Conservation (phyloP, 2,329 filamentous ascomycete species). For the Phialophora expanda region DNA sequence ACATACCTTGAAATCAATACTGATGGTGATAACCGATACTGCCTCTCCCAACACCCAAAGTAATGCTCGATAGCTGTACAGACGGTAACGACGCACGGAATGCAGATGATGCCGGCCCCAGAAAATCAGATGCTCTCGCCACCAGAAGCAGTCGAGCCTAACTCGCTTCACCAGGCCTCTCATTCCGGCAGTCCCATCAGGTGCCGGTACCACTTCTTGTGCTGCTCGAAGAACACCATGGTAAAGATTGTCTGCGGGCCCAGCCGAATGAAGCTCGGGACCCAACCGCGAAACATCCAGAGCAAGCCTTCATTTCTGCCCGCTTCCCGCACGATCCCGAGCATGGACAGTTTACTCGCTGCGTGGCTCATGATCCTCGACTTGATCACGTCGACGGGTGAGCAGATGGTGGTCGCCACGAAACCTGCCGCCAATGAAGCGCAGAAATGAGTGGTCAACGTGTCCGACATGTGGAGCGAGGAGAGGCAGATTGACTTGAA, state of each 20-base stretch:
- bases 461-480: constrained; percentile 59
- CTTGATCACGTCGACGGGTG: constrained; percentile 70
- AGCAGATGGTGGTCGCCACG: constrained; percentile 70
- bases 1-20: background rate
- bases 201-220: constrained; percentile 66
- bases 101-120: background rate
- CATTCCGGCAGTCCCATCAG: constrained; percentile 45
- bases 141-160: background rate
- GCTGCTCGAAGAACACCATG: constrained; percentile 70
- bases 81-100: background rate
- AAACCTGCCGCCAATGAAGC: constrained; percentile 68
- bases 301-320: constrained; percentile 62
- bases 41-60: background rate
- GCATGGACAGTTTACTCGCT: constrained; percentile 51
- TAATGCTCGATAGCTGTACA: constrained; percentile 17
- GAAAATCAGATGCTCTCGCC: background rate
- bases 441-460: constrained; percentile 65
- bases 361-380: constrained; percentile 66
- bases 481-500: constrained; percentile 65
- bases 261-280: constrained; percentile 69
- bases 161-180: background rate
- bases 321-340: constrained; percentile 59
- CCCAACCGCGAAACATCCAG: constrained; percentile 72
- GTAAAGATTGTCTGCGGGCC: constrained; percentile 70
- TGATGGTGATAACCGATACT: background rate